A percentile compares a stretch with the other conserved stretches of the same genome.
phyloP scores from a whole-genome alignment of 495 filamentous ascomycete species.

The Penicillium herquei region DNA sequence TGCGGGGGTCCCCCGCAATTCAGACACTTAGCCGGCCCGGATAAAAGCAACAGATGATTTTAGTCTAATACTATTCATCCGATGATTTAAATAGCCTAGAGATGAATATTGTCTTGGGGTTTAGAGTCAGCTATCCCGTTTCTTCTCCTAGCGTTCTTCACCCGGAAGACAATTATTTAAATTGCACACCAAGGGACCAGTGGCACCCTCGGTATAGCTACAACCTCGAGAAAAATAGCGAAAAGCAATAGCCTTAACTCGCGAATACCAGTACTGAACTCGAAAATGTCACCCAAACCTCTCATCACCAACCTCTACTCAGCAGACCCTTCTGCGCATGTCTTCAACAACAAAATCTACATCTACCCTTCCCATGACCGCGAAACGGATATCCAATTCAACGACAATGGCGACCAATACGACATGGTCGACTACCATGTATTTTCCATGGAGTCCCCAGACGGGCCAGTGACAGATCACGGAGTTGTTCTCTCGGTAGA shows the following conservation, averaged over 20 bases:
- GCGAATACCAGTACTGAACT: no score
- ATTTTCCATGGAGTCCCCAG: conserved; percentile 42
- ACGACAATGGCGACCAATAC: conserved; percentile 82
- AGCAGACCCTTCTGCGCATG: conserved; percentile 51
- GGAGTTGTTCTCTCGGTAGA: conserved; percentile 36
- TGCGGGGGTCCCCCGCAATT: not conserved
- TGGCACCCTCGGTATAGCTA: no score
- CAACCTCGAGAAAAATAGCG: no score
- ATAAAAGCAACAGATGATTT: not conserved
- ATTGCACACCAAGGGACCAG: no score
- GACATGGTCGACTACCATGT: conserved; percentile 64
- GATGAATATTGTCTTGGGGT: no score
- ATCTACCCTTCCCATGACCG: conserved; percentile 51
- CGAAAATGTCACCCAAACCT: conserved; percentile 28
- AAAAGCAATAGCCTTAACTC: no score
- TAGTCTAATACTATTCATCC: no score
- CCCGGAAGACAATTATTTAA: no score
- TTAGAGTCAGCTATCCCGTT: no score
- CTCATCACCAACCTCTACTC: conserved; percentile 68
- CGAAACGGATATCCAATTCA: conserved; percentile 50
- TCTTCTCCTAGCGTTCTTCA: no score
- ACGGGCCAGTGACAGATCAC: conserved; percentile 43
- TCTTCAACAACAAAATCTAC: conserved; percentile 49
- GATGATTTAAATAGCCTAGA: no score
- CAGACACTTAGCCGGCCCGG: not conserved